Percentiles rank a stretch among this genome's conserved stretches.
Evolutionary conservation across 148 eudicot genomes (phyloP).

Genomic region (Nepenthes mirabilis): DNA sequence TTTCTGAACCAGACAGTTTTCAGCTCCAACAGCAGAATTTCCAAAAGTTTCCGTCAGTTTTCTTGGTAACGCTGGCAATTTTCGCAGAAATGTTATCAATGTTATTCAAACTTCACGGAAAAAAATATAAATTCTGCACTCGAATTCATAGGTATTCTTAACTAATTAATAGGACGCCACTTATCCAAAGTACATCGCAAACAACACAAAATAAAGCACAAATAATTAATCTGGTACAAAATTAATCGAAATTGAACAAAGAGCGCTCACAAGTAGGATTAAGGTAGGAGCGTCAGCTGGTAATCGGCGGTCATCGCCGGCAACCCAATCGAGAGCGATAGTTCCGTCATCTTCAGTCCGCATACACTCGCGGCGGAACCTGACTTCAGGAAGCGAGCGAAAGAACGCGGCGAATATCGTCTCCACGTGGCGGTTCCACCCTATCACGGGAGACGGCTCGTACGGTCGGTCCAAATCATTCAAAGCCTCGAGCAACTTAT

Average conservation of each 20-base stretch:
- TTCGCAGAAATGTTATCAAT: too few relatives aligned
- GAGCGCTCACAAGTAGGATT: slow-evolving; percentile 49
- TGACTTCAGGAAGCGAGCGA: slow-evolving; percentile 53
- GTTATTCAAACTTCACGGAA: too few relatives aligned
- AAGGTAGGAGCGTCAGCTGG: slow-evolving; percentile 46
- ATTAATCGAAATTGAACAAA: neutral
- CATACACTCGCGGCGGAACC: slow-evolving; percentile 60
- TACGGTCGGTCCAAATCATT: slow-evolving; percentile 42
- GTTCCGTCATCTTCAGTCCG: slow-evolving; percentile 51
- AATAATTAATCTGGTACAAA: neutral
- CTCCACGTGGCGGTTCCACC: slow-evolving; percentile 65
- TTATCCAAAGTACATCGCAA: too few relatives aligned
- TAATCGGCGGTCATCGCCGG: slow-evolving; percentile 43
- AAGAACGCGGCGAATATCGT: slow-evolving; percentile 74
- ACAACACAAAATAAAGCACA: too few relatives aligned
- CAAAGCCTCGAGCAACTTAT: slow-evolving; percentile 34
- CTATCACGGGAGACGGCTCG: slow-evolving; percentile 40
- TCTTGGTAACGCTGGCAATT: too few relatives aligned
- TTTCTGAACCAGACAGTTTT: neutral
- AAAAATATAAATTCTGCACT: too few relatives aligned
- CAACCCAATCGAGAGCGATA: slow-evolving; percentile 92
- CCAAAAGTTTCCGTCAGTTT: too few relatives aligned
- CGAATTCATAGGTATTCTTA: too few relatives aligned
- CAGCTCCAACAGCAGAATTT: too few relatives aligned
- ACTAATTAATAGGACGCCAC: too few relatives aligned